Evolutionary conservation across 352 stramenopile genomes (phyloP).

Genomic region (Aphanomyces cochlioides): DNA sequence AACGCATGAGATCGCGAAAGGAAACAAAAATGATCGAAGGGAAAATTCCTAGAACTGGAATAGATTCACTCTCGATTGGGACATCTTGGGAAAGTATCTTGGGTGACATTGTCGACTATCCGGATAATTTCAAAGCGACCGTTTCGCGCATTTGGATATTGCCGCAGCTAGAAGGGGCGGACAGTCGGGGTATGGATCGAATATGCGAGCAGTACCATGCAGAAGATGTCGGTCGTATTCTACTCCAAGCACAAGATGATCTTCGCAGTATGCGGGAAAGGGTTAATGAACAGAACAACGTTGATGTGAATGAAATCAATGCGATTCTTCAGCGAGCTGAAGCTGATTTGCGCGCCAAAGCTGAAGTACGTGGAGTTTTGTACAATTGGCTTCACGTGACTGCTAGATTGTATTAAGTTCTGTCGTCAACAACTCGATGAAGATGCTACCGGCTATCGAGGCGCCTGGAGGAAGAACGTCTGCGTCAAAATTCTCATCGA

Average conservation of each 20-base stretch:
- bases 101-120: background rate
- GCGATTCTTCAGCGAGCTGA: conserved; percentile 71
- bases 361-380: conserved; percentile 37
- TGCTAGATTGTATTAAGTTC: conserved; percentile 56
- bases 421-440: conserved; percentile 46
- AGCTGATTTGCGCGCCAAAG: conserved; percentile 67
- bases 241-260: conserved; percentile 79
- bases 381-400: background rate
- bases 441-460: conserved; percentile 25
- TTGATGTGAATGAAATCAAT: conserved; percentile 44
- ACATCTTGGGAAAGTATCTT: no score
- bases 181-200: conserved; percentile 49
- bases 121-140: background rate
- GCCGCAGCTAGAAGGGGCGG: background rate
- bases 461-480: conserved; percentile 12
- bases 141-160: conserved; percentile 2
- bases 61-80: no score
- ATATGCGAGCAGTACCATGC: conserved; percentile 76
- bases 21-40: no score
- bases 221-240: conserved; percentile 73
- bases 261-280: conserved; percentile 69
- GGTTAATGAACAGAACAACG: conserved; percentile 43
- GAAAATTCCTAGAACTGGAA: no score
- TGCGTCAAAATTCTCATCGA: conserved; percentile 29
- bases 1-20: no score